Conservation (phyloP, 139 green algal genomes). For the Spirogloea muscicola region DNA sequence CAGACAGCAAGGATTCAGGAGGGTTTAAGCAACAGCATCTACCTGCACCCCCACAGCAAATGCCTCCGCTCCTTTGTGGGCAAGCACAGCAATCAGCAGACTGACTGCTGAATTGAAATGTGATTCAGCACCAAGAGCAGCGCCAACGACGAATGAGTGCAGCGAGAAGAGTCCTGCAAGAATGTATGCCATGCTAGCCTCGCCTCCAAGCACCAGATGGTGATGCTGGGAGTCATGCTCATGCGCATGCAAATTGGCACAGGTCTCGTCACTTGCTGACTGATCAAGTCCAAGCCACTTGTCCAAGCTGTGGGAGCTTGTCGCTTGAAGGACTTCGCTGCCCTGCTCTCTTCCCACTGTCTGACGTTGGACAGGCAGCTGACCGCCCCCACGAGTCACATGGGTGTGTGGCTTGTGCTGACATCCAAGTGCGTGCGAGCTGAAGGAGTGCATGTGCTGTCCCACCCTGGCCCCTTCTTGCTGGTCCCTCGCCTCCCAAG, state of each 20-base stretch:
- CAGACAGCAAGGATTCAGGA: neutral
- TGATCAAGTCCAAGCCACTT: neutral
- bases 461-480: too few species aligned
- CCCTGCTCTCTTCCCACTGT: neutral
- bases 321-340: neutral
- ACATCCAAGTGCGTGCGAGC: neutral
- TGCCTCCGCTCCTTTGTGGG: conserved; percentile 40
- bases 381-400: neutral
- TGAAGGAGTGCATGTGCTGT: neutral
- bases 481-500: too few species aligned
- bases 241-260: conserved; percentile 22
- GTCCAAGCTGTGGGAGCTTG: neutral
- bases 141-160: conserved; percentile 44
- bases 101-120: conserved; percentile 1
- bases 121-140: conserved; percentile 9
- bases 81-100: conserved; percentile 35
- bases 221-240: conserved; percentile 32
- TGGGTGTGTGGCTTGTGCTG: neutral
- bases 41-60: conserved; percentile 40
- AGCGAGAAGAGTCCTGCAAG: conserved; percentile 32
- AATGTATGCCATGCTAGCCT: conserved; percentile 17
- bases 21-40: neutral
- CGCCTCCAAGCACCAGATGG: conserved; percentile 27
- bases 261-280: neutral
- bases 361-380: too few species aligned